Base-by-base conservation (phyloP, 2,329 filamentous ascomycete species). In the Pseudovirgaria hyperparasitica region DNA sequence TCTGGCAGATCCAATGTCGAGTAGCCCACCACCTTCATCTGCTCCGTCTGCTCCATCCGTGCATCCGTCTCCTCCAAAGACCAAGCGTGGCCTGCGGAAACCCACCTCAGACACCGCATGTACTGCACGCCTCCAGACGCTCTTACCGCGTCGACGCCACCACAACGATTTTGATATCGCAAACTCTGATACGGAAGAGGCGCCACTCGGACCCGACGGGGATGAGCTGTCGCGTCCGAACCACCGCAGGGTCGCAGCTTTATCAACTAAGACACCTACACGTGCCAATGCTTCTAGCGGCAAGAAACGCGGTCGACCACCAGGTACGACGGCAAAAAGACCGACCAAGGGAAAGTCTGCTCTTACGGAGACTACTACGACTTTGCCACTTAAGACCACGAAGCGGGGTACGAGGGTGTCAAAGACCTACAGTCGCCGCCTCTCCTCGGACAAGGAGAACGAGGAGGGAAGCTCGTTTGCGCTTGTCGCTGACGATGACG, bases 381-480 rank as follows among this genome's bases (percentile, higher is more conserved):
- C 37, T 6, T 19, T 32, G 9, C 42, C 45, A 27, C 31, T 30
- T 4, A 43, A 42, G 26, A 23, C 34, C 14, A 34, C 35, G 7
- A 42, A 40, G 25, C 42, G 40, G 31, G 35, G 34, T 9, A 43
- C 39, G 16, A 46, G 40, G 22, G 27, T 18, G 7, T 31, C 23
- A 36, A 21, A 30, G 28, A 52, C 46, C 5, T 52, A 54, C 30
- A 39, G 48, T 31, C 45, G 45, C 20, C 45, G 45, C 30, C 39
- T 37, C 19, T 52, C 45, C 1, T 57, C 52, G 3, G 58, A 62
- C 30, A 58, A 60, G 34, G 58, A 62, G 36, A 60, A 60, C 28
- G 45, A 53, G 10, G 36, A 32, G 8, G 21, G 4, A 7, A 37
- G 25, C 4, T 27, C 29, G 9, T 22, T 25, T 10, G 22, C 26